phyloP scores from a whole-genome alignment of 768 basidiomycete genomes.

The Nidularia sp. region DNA sequence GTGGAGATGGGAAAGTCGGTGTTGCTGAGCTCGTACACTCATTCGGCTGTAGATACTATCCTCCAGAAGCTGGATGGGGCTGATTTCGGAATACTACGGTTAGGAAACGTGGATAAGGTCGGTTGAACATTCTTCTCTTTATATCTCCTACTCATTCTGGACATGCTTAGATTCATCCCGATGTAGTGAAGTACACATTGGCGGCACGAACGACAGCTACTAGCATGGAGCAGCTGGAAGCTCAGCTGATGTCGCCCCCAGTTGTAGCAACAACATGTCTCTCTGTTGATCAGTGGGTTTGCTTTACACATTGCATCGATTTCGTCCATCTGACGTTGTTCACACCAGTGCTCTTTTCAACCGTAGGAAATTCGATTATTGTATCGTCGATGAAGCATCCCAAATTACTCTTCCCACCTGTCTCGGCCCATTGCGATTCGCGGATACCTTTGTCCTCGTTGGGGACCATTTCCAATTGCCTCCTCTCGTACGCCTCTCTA shows the following conservation, averaged over 20 bases:
- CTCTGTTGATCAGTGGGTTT: constrained; percentile 85
- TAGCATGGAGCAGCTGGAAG: constrained; percentile 80
- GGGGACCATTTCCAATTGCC: constrained; percentile 98
- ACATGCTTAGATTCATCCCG: constrained; percentile 69
- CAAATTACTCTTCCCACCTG: constrained; percentile 97
- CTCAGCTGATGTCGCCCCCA: constrained; percentile 79
- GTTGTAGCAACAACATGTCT: constrained; percentile 97
- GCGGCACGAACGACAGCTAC: constrained; percentile 48
- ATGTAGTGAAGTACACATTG: constrained; percentile 69
- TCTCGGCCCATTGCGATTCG: constrained; percentile 87
- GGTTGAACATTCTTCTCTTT: constrained; percentile 6
- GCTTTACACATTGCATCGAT: constrained; percentile 51
- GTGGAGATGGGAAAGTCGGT: constrained; percentile 84
- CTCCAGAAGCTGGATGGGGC: constrained; percentile 70
- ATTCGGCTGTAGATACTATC: constrained; percentile 98
- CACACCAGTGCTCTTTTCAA: constrained; percentile 72
- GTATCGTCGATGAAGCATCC: constrained; percentile 97
- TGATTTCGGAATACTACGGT: constrained; percentile 72
- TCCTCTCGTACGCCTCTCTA: constrained; percentile 61
- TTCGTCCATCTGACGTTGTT: constrained; percentile 54
- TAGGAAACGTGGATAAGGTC: constrained; percentile 94
- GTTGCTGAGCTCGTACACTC: constrained; percentile 89
- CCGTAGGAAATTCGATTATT: constrained; percentile 87
- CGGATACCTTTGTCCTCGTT: constrained; percentile 88
- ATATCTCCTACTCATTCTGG: neutral